Evolutionary conservation across 306 rosid species (phyloP).

Genomic region (Ormosia semicastrata): DNA sequence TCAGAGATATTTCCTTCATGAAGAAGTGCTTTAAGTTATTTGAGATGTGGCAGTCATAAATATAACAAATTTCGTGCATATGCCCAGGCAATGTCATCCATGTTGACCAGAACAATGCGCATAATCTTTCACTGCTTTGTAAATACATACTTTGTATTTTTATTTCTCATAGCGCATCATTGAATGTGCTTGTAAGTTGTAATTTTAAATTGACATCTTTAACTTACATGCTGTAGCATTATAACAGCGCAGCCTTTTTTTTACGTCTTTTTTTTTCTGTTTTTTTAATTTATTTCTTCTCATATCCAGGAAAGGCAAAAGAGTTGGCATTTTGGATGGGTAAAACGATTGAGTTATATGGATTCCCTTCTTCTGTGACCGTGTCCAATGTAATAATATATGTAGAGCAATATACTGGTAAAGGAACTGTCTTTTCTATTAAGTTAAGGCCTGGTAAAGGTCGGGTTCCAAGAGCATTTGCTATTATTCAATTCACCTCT

Average conservation of each 20-base stretch:
- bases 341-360: constrained; percentile 61
- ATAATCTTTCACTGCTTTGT: background rate
- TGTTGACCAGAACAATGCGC: background rate
- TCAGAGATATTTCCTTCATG: background rate
- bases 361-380: constrained; percentile 48
- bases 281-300: background rate
- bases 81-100: background rate
- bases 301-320: constrained; percentile 8
- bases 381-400: constrained; percentile 26
- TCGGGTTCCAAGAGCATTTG: constrained; percentile 38
- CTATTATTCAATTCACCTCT: constrained; percentile 60
- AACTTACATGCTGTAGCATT: background rate
- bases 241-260: background rate
- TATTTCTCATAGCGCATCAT: background rate
- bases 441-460: constrained; percentile 45
- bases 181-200: background rate
- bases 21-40: background rate
- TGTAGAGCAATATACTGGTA: constrained; percentile 54
- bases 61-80: background rate
- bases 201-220: background rate
- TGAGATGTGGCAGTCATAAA: background rate
- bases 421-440: constrained; percentile 52
- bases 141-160: background rate
- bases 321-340: constrained; percentile 46
- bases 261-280: background rate